phyloP scores from a whole-genome alignment of 2,329 filamentous ascomycete species.

The Trichoderma atroviride region DNA sequence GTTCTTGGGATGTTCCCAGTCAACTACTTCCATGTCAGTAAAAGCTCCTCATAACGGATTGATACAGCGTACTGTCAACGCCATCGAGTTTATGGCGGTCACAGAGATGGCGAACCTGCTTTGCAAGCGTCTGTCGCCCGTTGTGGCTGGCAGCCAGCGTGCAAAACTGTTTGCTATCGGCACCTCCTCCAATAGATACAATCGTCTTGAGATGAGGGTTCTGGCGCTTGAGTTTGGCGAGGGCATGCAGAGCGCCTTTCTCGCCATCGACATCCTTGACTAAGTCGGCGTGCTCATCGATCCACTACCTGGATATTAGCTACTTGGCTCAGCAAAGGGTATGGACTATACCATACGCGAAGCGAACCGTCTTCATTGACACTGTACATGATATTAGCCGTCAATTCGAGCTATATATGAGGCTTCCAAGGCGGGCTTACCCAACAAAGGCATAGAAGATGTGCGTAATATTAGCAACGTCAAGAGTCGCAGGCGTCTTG shows the following conservation, averaged over 20 bases:
- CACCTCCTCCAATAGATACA: constrained; percentile 67
- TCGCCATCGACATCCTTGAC: constrained; percentile 62
- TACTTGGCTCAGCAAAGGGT: not conserved
- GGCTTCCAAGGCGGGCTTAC: constrained; percentile 32
- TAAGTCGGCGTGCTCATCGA: constrained; percentile 66
- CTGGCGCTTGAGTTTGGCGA: constrained; percentile 59
- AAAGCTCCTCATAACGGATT: not conserved
- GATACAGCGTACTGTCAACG: constrained; percentile 56
- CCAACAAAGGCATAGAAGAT: constrained; percentile 67
- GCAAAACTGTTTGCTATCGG: constrained; percentile 64
- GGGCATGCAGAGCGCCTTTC: constrained; percentile 61
- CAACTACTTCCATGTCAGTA: constrained; percentile 48
- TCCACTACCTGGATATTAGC: constrained; percentile 35
- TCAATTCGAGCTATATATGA: not conserved
- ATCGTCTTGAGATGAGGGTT: constrained; percentile 61
- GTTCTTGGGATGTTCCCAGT: constrained; percentile 68
- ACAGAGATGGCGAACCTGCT: constrained; percentile 56
- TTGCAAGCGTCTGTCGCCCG: constrained; percentile 57
- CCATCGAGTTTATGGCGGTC: constrained; percentile 63
- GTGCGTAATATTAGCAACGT: constrained; percentile 61
- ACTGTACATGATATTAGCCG: constrained; percentile 31
- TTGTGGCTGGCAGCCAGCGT: constrained; percentile 53
- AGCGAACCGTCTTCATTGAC: constrained; percentile 41
- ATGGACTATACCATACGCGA: constrained; percentile 44
- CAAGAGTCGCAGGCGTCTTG: constrained; percentile 61